These are phyloP conservation scores for Lactarius tabidus DNA, from an alignment of 768 basidiomycete species.

Conservation along the genomic window DNA sequence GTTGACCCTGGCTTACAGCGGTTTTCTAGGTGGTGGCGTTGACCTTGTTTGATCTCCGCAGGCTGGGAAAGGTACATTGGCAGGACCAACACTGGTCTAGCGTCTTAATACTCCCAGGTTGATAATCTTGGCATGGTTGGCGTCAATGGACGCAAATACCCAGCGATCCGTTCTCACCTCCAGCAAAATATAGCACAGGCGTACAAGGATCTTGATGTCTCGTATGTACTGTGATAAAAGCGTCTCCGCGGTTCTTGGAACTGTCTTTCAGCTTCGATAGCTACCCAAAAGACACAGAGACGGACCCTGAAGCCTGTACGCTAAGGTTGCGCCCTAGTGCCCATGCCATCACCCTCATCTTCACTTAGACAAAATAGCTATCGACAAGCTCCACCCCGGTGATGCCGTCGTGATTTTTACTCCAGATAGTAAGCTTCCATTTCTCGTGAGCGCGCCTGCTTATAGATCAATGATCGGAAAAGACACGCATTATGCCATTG, in stretches of 20 bases:
- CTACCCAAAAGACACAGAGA: slow-evolving; percentile 65
- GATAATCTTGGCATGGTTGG: slow-evolving; percentile 83
- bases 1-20: slow-evolving; percentile 25
- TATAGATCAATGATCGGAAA: slow-evolving; percentile 4
- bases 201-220: slow-evolving; percentile 84
- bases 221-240: slow-evolving; percentile 42
- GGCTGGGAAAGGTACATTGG: slow-evolving; percentile 63
- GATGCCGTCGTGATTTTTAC: slow-evolving; percentile 94
- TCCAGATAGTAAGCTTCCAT: slow-evolving; percentile 64
- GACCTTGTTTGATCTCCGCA: slow-evolving; percentile 84
- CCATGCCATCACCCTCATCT: slow-evolving; percentile 1
- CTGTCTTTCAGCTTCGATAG: slow-evolving; percentile 57
- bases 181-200: slow-evolving; percentile 75
- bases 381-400: slow-evolving; percentile 70
- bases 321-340: slow-evolving; percentile 17
- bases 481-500: slow-evolving; percentile 85
- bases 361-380: slow-evolving; percentile 70
- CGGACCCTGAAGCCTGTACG: slow-evolving; percentile 82
- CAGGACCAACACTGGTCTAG: slow-evolving; percentile 19
- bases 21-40: slow-evolving; percentile 73
- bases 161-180: slow-evolving; percentile 77
- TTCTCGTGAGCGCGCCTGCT: background rate
- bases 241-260: background rate
- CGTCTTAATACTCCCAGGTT: slow-evolving; percentile 41
- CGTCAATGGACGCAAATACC: slow-evolving; percentile 84